phyloP scores from a whole-genome alignment of 805 yeast genomes.

The Wickerhamiella azymoides region DNA sequence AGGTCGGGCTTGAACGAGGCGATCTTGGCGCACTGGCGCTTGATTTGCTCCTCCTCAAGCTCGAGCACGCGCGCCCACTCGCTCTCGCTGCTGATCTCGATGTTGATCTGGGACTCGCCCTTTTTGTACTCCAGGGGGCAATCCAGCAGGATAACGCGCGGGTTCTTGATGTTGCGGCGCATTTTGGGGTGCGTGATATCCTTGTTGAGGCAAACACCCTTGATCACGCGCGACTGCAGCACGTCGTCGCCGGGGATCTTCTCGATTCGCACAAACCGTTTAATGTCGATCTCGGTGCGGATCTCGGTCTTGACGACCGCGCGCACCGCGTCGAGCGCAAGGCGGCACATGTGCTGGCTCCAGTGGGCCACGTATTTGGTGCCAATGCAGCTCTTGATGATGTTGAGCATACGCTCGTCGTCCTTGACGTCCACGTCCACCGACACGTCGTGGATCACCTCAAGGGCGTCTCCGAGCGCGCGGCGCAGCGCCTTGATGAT shows the following conservation, averaged over 20 bases:
- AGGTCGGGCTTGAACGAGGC: conserved; percentile 79
- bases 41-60: conserved; percentile 96
- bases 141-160: conserved; percentile 77
- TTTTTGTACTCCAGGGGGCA: conserved; percentile 97
- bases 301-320: conserved; percentile 52
- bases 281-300: conserved; percentile 70
- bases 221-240: conserved; percentile 72
- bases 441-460: conserved; percentile 70
- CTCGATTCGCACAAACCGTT: conserved; percentile 85
- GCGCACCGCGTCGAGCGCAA: conserved; percentile 77
- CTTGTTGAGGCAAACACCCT: conserved; percentile 86
- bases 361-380: conserved; percentile 87
- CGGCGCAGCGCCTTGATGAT: conserved; percentile 87
- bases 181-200: conserved; percentile 98
- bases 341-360: conserved; percentile 80
- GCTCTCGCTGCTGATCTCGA: conserved; percentile 88
- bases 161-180: conserved; percentile 80
- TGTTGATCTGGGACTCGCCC: conserved; percentile 97
- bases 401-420: conserved; percentile 73
- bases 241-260: conserved; percentile 98
- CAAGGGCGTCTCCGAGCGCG: conserved; percentile 82
- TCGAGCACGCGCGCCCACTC: conserved; percentile 93
- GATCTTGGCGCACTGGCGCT: conserved; percentile 70
- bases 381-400: conserved; percentile 85
- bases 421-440: conserved; percentile 70